A percentile compares a stretch with the other conserved stretches of the same genome.
Conservation (phyloP, 495 filamentous ascomycete species). For the Lophiostoma macrostomum region DNA sequence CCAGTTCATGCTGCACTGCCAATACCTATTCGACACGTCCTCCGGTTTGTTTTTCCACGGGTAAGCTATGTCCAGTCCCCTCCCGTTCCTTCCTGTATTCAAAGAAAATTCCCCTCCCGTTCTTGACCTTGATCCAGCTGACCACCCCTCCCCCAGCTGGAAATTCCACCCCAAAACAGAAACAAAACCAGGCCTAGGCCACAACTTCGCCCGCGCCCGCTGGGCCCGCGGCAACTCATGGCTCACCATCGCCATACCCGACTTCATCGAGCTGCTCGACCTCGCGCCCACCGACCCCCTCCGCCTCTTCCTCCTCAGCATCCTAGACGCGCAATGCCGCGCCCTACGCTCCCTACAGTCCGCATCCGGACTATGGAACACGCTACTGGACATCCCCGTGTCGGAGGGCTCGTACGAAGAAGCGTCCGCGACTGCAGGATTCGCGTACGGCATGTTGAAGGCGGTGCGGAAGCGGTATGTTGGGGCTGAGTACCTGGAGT, state of each 20-base stretch:
- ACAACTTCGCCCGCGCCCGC: conserved; percentile 66
- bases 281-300: conserved; percentile 56
- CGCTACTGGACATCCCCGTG: conserved; percentile 59
- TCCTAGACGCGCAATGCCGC: conserved; percentile 59
- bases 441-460: conserved; percentile 72
- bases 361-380: conserved; percentile 61
- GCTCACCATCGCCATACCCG: conserved; percentile 72
- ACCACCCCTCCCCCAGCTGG: too few species aligned
- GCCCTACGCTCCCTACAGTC: conserved; percentile 57
- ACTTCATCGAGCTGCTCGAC: conserved; percentile 66
- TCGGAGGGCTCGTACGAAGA: conserved; percentile 63
- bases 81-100: too few species aligned
- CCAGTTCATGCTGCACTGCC: conserved; percentile 68
- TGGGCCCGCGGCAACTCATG: conserved; percentile 69
- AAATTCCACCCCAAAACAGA: conserved; percentile 50
- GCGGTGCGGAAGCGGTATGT: conserved; percentile 65
- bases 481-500: conserved; percentile 45
- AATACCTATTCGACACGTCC: conserved; percentile 66
- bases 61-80: too few species aligned
- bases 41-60: conserved; percentile 72
- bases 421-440: conserved; percentile 70
- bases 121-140: too few species aligned
- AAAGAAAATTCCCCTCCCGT: too few species aligned
- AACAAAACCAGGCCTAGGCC: conserved; percentile 47
- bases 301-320: conserved; percentile 57